Evolutionary conservation across 306 rosid species (phyloP).

Genomic region (Medicago arabica): DNA sequence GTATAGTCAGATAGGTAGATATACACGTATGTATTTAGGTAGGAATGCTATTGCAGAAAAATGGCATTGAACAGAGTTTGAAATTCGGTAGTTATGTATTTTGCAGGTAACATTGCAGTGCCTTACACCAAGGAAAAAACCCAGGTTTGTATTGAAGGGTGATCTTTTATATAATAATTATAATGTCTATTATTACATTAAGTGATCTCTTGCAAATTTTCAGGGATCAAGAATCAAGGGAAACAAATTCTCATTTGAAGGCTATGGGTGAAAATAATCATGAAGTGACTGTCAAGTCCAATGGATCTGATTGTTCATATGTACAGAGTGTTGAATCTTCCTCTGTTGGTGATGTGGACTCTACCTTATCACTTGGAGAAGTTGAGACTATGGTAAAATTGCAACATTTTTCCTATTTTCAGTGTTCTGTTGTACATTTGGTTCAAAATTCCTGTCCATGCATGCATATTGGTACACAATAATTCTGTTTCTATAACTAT

Average conservation of each 20-base stretch:
- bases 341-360: constrained; percentile 49
- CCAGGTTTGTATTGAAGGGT: constrained; percentile 48
- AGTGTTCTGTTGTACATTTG: constrained; percentile 31
- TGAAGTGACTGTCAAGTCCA: constrained; percentile 46
- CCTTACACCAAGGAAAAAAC: constrained; percentile 52
- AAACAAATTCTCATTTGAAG: constrained; percentile 42
- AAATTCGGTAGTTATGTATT: constrained; percentile 45
- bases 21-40: background rate
- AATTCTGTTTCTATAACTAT: background rate
- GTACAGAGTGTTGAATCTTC: constrained; percentile 49
- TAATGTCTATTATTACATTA: constrained; percentile 14
- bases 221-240: constrained; percentile 51
- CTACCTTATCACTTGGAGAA: constrained; percentile 47
- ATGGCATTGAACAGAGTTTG: constrained; percentile 39
- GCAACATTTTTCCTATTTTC: constrained; percentile 12
- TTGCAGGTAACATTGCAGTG: constrained; percentile 61
- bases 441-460: constrained; percentile 21
- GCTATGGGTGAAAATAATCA: constrained; percentile 39
- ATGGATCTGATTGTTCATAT: constrained; percentile 51
- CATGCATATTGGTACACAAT: constrained; percentile 34
- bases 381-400: constrained; percentile 51
- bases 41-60: constrained; percentile 28
- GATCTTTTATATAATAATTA: constrained; percentile 22
- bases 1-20: constrained; percentile 6
- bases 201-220: constrained; percentile 41